These are phyloP conservation scores for Phialemonium atrogriseum DNA, from an alignment of 2,329 filamentous ascomycete genomes.

Conservation along the genomic window DNA sequence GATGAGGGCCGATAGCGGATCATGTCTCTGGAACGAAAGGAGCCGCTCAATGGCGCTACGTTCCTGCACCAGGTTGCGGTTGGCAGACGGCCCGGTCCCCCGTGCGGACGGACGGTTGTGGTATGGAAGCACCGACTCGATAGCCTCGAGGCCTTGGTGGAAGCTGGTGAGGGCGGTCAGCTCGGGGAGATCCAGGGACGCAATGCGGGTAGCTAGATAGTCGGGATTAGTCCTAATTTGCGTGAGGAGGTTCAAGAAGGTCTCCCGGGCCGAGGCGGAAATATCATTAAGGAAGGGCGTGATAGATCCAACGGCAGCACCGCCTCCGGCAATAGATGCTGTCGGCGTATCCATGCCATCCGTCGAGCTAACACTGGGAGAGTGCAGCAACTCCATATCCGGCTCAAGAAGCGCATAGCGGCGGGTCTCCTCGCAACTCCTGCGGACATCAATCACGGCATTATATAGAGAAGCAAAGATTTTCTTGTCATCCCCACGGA, in stretches of 20 bases:
- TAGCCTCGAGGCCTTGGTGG: slow-evolving; percentile 69
- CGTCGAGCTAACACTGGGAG: slow-evolving; percentile 37
- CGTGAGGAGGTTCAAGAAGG: slow-evolving; percentile 70
- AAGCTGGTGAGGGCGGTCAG: slow-evolving; percentile 70
- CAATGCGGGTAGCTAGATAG: slow-evolving; percentile 77
- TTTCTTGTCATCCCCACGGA: slow-evolving; percentile 71
- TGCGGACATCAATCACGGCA: slow-evolving; percentile 70
- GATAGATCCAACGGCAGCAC: slow-evolving; percentile 31
- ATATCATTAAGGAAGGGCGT: slow-evolving; percentile 63
- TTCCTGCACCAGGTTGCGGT: slow-evolving; percentile 20
- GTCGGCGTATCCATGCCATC: slow-evolving; percentile 42
- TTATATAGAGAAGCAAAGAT: slow-evolving; percentile 67
- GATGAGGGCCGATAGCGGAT: slow-evolving; percentile 75
- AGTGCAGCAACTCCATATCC: slow-evolving; percentile 57
- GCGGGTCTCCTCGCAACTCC: slow-evolving; percentile 65
- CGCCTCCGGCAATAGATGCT: slow-evolving; percentile 27
- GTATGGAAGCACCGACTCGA: slow-evolving; percentile 74
- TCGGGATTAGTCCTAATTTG: slow-evolving; percentile 79
- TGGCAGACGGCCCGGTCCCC: slow-evolving; percentile 21
- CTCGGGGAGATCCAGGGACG: slow-evolving; percentile 66
- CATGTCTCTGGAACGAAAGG: slow-evolving; percentile 80
- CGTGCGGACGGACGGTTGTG: slow-evolving; percentile 44
- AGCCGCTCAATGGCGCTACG: slow-evolving; percentile 70
- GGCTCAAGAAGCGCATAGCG: slow-evolving; percentile 65
- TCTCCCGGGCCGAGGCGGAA: slow-evolving; percentile 64